These are phyloP conservation scores for Cenchrus fungigraminus DNA, from an alignment of 176 grass and related monocot species.

Conservation along the genomic window DNA sequence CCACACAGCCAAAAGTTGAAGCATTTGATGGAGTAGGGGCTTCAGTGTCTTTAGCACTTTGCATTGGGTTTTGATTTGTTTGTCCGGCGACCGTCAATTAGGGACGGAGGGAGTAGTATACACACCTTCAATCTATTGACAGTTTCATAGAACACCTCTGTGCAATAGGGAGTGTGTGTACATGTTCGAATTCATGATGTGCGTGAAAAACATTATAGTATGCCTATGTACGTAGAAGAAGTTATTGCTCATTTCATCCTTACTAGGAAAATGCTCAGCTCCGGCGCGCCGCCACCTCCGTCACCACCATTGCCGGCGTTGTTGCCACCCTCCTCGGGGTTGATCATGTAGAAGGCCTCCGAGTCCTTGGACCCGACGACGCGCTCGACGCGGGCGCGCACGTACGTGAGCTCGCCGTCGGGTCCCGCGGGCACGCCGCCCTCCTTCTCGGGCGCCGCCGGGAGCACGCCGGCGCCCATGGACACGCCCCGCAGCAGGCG, in stretches of 20 bases:
- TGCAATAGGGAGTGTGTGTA: slow-evolving; percentile 17
- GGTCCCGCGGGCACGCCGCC: slow-evolving; percentile 40
- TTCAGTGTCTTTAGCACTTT: no score
- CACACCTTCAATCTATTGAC: slow-evolving; percentile 26
- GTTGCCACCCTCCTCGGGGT: slow-evolving; percentile 60
- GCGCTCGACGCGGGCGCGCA: slow-evolving; percentile 87
- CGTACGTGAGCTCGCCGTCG: slow-evolving; percentile 92
- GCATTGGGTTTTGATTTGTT: no score
- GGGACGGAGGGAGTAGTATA: background rate
- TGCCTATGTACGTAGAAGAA: background rate
- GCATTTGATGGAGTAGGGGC: no score
- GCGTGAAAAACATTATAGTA: background rate
- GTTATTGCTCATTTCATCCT: slow-evolving; percentile 77
- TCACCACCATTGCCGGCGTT: background rate
- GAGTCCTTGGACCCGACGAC: slow-evolving; percentile 95
- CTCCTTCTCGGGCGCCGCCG: slow-evolving; percentile 68
- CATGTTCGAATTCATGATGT: slow-evolving; percentile 10
- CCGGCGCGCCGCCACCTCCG: slow-evolving; percentile 48
- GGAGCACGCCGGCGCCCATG: slow-evolving; percentile 93
- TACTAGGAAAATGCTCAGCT: slow-evolving; percentile 95
- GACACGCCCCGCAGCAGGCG: slow-evolving; percentile 89
- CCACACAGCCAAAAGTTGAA: no score
- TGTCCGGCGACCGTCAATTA: no score
- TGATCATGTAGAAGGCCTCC: slow-evolving; percentile 98
- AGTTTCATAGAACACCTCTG: slow-evolving; percentile 10